A percentile compares a stretch with the other conserved stretches of the same genome.
Conservation (phyloP, 768 basidiomycete genomes). For the Boletus reticuloceps region DNA sequence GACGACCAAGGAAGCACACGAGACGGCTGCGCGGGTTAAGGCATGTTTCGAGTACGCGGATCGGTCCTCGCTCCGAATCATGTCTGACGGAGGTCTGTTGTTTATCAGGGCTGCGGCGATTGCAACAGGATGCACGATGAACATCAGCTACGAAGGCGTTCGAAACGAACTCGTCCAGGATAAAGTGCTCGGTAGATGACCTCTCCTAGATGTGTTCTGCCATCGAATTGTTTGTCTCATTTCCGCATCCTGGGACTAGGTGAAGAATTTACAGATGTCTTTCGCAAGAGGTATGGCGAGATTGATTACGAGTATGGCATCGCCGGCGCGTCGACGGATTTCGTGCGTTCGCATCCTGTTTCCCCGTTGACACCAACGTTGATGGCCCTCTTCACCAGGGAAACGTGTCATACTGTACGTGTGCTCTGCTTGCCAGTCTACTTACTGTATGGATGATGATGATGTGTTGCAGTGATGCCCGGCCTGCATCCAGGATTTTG, state of each 20-base stretch:
- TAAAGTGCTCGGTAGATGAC: constrained; percentile 47
- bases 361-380: not conserved
- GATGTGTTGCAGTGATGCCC: constrained; percentile 45
- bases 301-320: constrained; percentile 66
- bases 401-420: constrained; percentile 68
- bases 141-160: constrained; percentile 36
- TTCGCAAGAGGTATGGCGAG: constrained; percentile 55
- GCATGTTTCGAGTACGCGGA: constrained; percentile 66
- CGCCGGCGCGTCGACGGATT: constrained; percentile 75
- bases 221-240: not conserved
- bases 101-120: constrained; percentile 55
- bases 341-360: constrained; percentile 47
- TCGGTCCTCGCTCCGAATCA: not conserved
- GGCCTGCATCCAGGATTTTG: constrained; percentile 67
- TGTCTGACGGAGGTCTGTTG: not conserved
- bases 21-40: constrained; percentile 56
- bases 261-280: constrained; percentile 59
- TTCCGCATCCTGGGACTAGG: constrained; percentile 36
- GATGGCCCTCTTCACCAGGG: constrained; percentile 10
- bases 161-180: constrained; percentile 66
- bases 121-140: constrained; percentile 61
- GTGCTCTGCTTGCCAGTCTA: not conserved
- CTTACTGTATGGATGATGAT: not conserved
- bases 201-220: not conserved
- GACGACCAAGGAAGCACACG: constrained; percentile 55